Percentiles rank a stretch among this genome's conserved stretches.
phyloP scores from a whole-genome alignment of 2,329 filamentous ascomycete species.

The Stagonosporopsis tanaceti region DNA sequence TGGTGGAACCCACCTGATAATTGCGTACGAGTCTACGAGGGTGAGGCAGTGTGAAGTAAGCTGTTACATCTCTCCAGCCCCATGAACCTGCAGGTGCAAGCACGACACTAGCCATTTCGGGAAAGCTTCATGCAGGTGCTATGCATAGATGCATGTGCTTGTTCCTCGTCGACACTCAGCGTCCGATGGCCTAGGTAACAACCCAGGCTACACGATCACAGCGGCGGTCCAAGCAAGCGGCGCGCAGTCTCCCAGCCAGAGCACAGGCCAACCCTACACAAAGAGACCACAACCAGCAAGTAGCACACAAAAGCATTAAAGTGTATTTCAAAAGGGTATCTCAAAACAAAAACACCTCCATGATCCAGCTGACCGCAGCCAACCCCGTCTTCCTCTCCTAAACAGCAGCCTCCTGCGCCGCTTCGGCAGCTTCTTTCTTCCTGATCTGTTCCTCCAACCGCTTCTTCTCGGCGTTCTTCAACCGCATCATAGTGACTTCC shows the following conservation, averaged over 20 bases:
- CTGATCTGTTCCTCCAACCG: slow-evolving; percentile 55
- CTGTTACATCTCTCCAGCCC: background rate
- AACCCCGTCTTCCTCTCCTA: background rate
- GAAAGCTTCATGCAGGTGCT: background rate
- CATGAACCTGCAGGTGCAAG: background rate
- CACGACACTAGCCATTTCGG: background rate
- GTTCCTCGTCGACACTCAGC: background rate
- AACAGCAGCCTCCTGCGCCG: background rate
- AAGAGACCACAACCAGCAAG: background rate
- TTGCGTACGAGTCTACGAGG: background rate
- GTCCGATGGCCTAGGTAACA: too few relatives aligned
- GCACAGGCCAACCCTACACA: too few relatives aligned
- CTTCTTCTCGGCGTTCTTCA: slow-evolving; percentile 56
- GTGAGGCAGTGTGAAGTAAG: background rate
- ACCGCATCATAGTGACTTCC: slow-evolving; percentile 55
- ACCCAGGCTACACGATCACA: too few relatives aligned
- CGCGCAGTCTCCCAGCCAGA: too few relatives aligned
- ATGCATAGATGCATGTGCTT: background rate
- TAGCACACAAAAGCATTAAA: background rate
- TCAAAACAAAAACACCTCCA: background rate
- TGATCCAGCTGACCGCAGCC: background rate
- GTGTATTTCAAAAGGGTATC: background rate
- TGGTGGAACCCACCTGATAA: background rate
- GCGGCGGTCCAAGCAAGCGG: too few relatives aligned
- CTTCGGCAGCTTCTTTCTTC: slow-evolving; percentile 45